Percentiles rank a stretch among this genome's conserved stretches.
Evolutionary conservation across 1,139 yeast genomes (phyloP).

Genomic region (Hyphopichia burtonii): DNA sequence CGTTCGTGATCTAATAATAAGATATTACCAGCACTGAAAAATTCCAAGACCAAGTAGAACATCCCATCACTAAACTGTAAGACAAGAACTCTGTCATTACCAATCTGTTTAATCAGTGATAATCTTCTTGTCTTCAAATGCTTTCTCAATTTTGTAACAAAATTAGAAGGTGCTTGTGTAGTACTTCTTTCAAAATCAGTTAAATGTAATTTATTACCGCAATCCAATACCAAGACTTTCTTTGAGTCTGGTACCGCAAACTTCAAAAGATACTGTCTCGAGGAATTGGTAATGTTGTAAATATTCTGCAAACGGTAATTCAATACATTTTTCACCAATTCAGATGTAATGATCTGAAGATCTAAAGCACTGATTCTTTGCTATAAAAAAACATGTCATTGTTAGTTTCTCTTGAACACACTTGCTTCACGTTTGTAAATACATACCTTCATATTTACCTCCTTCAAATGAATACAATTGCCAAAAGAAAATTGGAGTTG

Average conservation of each 20-base stretch:
- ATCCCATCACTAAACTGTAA: conserved; percentile 80
- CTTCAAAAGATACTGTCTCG: conserved; percentile 73
- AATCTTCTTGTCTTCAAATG: conserved; percentile 81
- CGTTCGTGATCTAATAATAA: conserved; percentile 67
- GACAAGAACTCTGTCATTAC: conserved; percentile 76
- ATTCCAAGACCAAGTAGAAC: conserved; percentile 79
- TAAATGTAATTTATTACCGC: conserved; percentile 78
- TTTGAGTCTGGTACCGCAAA: conserved; percentile 85
- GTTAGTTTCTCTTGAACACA: no score
- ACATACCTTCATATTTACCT: conserved; percentile 1
- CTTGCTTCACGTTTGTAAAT: no score
- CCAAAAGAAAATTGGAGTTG: not conserved
- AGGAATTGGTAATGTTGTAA: conserved; percentile 73
- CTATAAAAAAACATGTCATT: conserved; percentile 39
- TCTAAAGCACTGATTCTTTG: conserved; percentile 88
- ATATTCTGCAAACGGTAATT: conserved; percentile 81
- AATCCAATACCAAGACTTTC: conserved; percentile 71
- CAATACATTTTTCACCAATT: conserved; percentile 54
- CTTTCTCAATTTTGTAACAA: conserved; percentile 81
- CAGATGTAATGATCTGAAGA: conserved; percentile 67
- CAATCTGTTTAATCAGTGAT: conserved; percentile 69
- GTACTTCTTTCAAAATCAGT: conserved; percentile 82
- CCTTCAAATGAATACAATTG: not conserved
- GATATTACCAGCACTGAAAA: conserved; percentile 93
- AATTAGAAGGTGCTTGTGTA: conserved; percentile 78